Percentiles rank a stretch among this genome's conserved stretches.
phyloP scores from a whole-genome alignment of 2,329 filamentous ascomycete genomes.

The Trichoderma sp. region DNA sequence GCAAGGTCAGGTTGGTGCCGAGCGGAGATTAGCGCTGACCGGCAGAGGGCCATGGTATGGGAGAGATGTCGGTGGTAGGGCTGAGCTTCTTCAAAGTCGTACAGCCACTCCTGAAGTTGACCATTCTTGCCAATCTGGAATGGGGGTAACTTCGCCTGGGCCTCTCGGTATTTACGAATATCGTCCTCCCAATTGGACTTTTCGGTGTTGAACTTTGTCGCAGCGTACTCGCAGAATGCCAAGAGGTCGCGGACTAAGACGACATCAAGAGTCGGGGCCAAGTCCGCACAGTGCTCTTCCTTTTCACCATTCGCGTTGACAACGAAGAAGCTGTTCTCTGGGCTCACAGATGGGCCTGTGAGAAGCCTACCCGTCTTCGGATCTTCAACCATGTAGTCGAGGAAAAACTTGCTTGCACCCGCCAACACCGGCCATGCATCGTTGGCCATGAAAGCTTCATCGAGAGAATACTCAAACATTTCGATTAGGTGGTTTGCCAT shows the following conservation, averaged over 20 bases:
- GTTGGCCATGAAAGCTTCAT: not conserved
- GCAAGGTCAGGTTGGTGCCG: slow-evolving; percentile 11
- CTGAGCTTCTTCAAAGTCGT: slow-evolving; percentile 19
- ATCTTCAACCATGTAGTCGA: slow-evolving; percentile 20
- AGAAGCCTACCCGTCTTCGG: slow-evolving; percentile 14
- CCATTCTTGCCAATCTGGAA: slow-evolving; percentile 19
- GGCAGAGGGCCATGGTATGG: slow-evolving; percentile 18
- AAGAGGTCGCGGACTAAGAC: slow-evolving; percentile 17
- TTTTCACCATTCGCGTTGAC: not conserved
- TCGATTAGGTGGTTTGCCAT: slow-evolving; percentile 15
- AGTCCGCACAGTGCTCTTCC: slow-evolving; percentile 2
- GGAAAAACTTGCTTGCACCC: slow-evolving; percentile 10
- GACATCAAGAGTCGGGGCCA: slow-evolving; percentile 16
- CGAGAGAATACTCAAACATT: slow-evolving; percentile 15
- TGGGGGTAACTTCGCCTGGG: slow-evolving; percentile 7
- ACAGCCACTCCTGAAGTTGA: slow-evolving; percentile 17
- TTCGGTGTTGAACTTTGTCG: not conserved
- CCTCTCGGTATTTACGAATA: not conserved
- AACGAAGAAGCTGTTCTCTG: slow-evolving; percentile 19
- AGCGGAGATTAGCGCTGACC: slow-evolving; percentile 13
- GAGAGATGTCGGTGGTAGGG: slow-evolving; percentile 19
- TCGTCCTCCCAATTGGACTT: not conserved
- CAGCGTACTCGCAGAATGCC: slow-evolving; percentile 4
- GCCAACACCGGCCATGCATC: not conserved
- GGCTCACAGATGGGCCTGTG: slow-evolving; percentile 16